These are phyloP conservation scores for Brassica hybrid DNA, from an alignment of 441 rosid genomes.

Conservation along the genomic window DNA sequence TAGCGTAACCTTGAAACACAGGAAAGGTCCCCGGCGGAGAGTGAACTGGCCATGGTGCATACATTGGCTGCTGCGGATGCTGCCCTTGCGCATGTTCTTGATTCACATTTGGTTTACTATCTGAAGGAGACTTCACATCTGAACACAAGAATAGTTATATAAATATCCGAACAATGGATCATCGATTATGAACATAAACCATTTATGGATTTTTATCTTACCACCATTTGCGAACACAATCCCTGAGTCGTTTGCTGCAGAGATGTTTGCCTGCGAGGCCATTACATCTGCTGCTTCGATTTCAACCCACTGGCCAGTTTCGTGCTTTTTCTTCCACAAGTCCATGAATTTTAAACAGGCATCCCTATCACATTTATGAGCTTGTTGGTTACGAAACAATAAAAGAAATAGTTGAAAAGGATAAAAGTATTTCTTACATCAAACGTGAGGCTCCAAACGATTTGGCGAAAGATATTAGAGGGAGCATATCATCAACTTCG, in stretches of 20 bases:
- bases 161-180: slow-evolving; percentile 14
- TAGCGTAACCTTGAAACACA: slow-evolving; percentile 82
- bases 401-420: too few relatives aligned
- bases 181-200: not conserved
- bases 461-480: slow-evolving; percentile 80
- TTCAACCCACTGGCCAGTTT: slow-evolving; percentile 95
- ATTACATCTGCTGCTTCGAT: slow-evolving; percentile 78
- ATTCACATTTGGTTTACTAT: slow-evolving; percentile 59
- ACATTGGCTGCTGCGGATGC: slow-evolving; percentile 76
- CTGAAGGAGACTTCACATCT: slow-evolving; percentile 66
- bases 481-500: slow-evolving; percentile 76
- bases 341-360: slow-evolving; percentile 81
- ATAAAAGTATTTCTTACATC: slow-evolving; percentile 52
- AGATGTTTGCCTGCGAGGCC: slow-evolving; percentile 58
- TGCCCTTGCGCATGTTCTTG: slow-evolving; percentile 78
- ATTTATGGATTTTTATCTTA: slow-evolving; percentile 45
- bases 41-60: slow-evolving; percentile 87
- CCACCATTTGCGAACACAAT: slow-evolving; percentile 61
- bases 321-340: slow-evolving; percentile 96
- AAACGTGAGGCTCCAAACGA: slow-evolving; percentile 92
- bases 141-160: slow-evolving; percentile 32
- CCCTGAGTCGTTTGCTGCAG: slow-evolving; percentile 59
- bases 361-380: slow-evolving; percentile 79
- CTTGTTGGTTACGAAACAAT: too few relatives aligned
- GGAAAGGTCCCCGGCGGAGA: slow-evolving; percentile 86